phyloP scores from a whole-genome alignment of 1,284 basidiomycete genomes.

The Entoloma clypeatum region DNA sequence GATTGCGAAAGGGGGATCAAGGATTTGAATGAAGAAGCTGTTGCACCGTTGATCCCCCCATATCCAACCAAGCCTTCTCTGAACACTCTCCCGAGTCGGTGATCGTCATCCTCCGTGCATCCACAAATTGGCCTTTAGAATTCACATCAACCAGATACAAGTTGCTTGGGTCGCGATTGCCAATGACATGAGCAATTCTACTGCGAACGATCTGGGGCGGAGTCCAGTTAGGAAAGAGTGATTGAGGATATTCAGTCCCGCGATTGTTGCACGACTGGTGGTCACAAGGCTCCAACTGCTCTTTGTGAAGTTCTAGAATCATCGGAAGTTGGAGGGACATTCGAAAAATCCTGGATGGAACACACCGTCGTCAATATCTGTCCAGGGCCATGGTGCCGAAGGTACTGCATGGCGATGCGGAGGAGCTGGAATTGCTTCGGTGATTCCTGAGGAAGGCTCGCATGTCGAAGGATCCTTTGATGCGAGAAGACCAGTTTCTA shows the following conservation, averaged over 20 bases:
- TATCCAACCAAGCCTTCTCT: constrained; percentile 32
- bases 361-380: constrained; percentile 33
- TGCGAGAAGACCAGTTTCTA: no score
- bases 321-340: constrained; percentile 1
- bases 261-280: constrained; percentile 33
- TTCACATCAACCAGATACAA: constrained; percentile 37
- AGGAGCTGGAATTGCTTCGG: no score
- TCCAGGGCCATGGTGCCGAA: constrained; percentile 41
- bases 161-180: constrained; percentile 27
- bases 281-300: constrained; percentile 34
- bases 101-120: constrained; percentile 22
- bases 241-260: constrained; percentile 44
- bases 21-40: no score
- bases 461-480: no score
- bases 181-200: constrained; percentile 31
- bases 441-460: no score
- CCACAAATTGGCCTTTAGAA: constrained; percentile 30
- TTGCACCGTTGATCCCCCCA: constrained; percentile 31
- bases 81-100: constrained; percentile 19
- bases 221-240: constrained; percentile 52
- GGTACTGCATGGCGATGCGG: constrained; percentile 40
- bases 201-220: constrained; percentile 36
- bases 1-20: no score
- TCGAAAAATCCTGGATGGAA: background rate
- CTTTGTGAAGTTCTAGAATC: constrained; percentile 11